A percentile compares a stretch with the other conserved stretches of the same genome.
These are phyloP conservation scores for Yamadazyma sp. DNA, from an alignment of 1,139 yeast species.

Conservation along the genomic window DNA sequence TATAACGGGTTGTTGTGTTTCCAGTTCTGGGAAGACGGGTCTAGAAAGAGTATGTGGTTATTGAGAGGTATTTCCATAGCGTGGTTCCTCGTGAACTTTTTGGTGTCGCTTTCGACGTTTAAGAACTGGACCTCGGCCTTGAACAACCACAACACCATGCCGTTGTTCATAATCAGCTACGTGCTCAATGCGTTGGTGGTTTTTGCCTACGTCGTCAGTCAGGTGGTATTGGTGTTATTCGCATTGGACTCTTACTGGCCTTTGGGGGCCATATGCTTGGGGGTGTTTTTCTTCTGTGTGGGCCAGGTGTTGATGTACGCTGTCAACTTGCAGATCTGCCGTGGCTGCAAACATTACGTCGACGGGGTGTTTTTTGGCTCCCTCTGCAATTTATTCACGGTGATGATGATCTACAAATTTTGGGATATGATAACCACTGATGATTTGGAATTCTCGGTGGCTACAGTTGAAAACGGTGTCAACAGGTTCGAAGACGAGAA, in stretches of 20 bases:
- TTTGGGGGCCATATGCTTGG: constrained; percentile 72
- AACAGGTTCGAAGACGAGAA: constrained; percentile 38
- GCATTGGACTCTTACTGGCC: constrained; percentile 83
- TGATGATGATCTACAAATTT: constrained; percentile 93
- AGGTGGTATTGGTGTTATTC: constrained; percentile 65
- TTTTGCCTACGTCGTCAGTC: constrained; percentile 63
- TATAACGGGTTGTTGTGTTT: constrained; percentile 79
- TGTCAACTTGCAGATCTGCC: constrained; percentile 65
- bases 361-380: constrained; percentile 90
- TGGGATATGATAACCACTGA: constrained; percentile 98
- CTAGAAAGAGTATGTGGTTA: constrained; percentile 58
- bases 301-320: constrained; percentile 79
- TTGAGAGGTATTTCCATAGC: constrained; percentile 48
- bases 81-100: constrained; percentile 64
- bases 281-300: constrained; percentile 70
- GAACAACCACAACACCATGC: constrained; percentile 50
- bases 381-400: constrained; percentile 71
- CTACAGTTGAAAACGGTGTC: constrained; percentile 44
- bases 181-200: constrained; percentile 69
- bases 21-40: constrained; percentile 94
- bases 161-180: constrained; percentile 68
- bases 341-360: constrained; percentile 74
- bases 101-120: constrained; percentile 71
- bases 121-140: constrained; percentile 59
- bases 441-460: constrained; percentile 88